phyloP scores from a whole-genome alignment of 768 basidiomycete genomes.

The Mycena pura region DNA sequence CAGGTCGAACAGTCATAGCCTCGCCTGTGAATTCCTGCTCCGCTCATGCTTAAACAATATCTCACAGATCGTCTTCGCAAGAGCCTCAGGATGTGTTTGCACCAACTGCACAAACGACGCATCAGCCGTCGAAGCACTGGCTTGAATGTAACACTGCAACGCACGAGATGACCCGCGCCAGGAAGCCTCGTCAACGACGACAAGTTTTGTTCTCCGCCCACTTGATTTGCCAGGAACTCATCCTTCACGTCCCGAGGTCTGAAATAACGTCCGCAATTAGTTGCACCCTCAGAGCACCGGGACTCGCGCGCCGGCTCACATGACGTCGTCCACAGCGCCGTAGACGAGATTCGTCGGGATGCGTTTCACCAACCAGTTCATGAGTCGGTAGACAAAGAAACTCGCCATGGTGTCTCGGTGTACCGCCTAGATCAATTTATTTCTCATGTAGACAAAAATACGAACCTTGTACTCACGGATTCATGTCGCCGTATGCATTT shows the following conservation, averaged over 20 bases:
- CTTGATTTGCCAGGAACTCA: constrained; percentile 41
- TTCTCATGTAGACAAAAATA: neutral
- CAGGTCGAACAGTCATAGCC: too few relatives aligned
- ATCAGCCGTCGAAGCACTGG: neutral
- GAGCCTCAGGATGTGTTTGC: constrained; percentile 40
- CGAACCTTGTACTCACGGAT: constrained; percentile 37
- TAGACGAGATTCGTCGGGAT: constrained; percentile 54
- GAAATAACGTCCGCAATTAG: neutral
- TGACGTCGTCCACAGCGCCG: constrained; percentile 51
- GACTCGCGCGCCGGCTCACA: constrained; percentile 39
- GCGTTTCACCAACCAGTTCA: constrained; percentile 38
- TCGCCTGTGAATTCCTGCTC: too few relatives aligned
- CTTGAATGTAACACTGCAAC: constrained; percentile 8
- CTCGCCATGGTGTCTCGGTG: constrained; percentile 47
- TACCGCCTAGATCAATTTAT: constrained; percentile 39
- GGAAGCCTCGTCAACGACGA: constrained; percentile 46
- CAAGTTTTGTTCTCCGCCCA: constrained; percentile 44
- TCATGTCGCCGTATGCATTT: constrained; percentile 56
- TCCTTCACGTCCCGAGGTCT: constrained; percentile 45
- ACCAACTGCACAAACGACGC: constrained; percentile 26
- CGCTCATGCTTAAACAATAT: neutral
- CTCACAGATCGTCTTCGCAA: constrained; percentile 43
- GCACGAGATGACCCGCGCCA: constrained; percentile 50
- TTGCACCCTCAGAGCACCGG: too few relatives aligned
- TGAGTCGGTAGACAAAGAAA: constrained; percentile 40